phyloP scores from a whole-genome alignment of 2,329 filamentous ascomycete genomes.

The Colletotrichum tamarilloi region DNA sequence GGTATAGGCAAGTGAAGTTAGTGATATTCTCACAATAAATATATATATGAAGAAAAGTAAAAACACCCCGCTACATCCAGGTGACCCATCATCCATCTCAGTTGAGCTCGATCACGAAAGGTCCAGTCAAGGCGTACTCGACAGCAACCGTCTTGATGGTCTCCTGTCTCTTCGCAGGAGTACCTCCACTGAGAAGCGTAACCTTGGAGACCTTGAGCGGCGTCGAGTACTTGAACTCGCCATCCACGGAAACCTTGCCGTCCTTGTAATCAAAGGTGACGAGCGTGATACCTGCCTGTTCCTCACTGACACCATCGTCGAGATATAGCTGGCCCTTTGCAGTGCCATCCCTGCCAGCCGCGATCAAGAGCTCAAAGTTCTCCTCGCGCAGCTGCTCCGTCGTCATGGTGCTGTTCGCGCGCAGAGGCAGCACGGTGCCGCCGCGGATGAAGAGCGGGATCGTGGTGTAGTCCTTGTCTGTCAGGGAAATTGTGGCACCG shows the following conservation, averaged over 20 bases:
- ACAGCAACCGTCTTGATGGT: slow-evolving; percentile 37
- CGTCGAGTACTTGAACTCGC: slow-evolving; percentile 64
- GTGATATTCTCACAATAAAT: background rate
- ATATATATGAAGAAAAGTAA: background rate
- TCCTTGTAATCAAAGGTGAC: slow-evolving; percentile 70
- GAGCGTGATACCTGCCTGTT: slow-evolving; percentile 66
- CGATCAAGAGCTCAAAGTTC: slow-evolving; percentile 78
- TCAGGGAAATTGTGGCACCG: slow-evolving; percentile 29
- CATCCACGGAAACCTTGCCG: slow-evolving; percentile 61
- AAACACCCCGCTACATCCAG: background rate
- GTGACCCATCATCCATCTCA: background rate
- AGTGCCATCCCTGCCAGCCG: slow-evolving; percentile 69
- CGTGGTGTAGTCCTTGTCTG: slow-evolving; percentile 53
- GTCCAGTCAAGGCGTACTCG: slow-evolving; percentile 38
- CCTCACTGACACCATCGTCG: slow-evolving; percentile 77
- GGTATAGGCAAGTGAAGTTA: background rate
- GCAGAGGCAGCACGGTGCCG: slow-evolving; percentile 72
- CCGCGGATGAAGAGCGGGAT: slow-evolving; percentile 78
- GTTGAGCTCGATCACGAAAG: slow-evolving; percentile 26
- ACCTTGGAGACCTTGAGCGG: slow-evolving; percentile 58
- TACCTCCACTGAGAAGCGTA: slow-evolving; percentile 53
- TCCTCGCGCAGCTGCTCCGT: slow-evolving; percentile 72
- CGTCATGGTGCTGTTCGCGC: slow-evolving; percentile 68
- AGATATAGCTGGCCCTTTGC: slow-evolving; percentile 78
- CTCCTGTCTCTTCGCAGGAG: slow-evolving; percentile 17